Base-by-base conservation (phyloP, 306 rosid genomes). In the Fragaria iinumae region DNA sequence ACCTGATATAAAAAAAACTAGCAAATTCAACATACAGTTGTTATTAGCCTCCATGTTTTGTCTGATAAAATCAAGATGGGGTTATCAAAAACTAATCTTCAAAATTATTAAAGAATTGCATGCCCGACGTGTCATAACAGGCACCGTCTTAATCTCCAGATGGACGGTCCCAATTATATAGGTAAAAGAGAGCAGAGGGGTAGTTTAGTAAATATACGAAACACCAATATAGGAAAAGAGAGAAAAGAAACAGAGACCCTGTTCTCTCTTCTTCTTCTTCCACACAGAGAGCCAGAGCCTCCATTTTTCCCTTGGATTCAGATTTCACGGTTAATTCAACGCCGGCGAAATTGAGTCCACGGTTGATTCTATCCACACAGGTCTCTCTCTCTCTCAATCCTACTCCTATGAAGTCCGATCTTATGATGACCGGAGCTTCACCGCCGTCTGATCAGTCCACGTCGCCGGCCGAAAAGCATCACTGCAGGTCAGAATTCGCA, bases 401-500 rank as follows among this genome's bases (percentile, higher is more conserved):
- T 43, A 45, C 79, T 76, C 67, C 10, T 45, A 80, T 81, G 83
- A 80, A 77, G 78, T 71, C 78, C 79, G 64, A 67, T 66, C 44
- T 49, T 66, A 79, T 55, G 49, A 88, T 84, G 89, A 67, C 80
- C 77, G 91, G 84, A 74, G 67, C 85, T 57, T 71, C 88, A 25
- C 83, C 76, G 21, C 78, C 82, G 56, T 74, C 67, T 50, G 93
- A 92, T 81, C 93, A 69, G 73, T 55, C 83, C 25, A 68, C 84
- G 20, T 72, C 87, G 18, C 79, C 88, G 67, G 77, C 86, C 16
- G 67, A 44, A 45, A 78, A 71, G 72, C 87, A 78, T 29, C 85
- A 55, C 66, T 72, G 71, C 81, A 81, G 97, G 97, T 89, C 32
- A 62, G 72, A 66, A 74, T 78, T 53, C 45, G 27, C 1, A 45